Base-by-base conservation (phyloP, 345 rosid genomes). In the Hypericum androsaemum region DNA sequence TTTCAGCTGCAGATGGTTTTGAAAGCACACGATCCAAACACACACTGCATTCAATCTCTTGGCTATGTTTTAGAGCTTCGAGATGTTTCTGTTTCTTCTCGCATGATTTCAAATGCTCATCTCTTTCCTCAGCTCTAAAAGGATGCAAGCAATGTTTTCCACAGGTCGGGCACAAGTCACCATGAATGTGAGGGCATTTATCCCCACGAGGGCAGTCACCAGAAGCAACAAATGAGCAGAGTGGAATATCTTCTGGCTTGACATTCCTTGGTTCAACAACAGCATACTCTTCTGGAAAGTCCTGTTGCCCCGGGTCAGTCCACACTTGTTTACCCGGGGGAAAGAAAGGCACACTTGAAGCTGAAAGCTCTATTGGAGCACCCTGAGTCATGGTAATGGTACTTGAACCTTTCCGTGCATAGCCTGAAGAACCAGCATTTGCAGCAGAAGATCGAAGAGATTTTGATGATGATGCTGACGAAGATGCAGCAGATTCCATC, bases 111-210 rank as follows among this genome's bases (percentile, higher is more conserved):
- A 74, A 50, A 61, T 85, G 99, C 47, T 88, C 94, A 54, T 83
- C 94, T 55, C 85, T 76, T 62, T 85, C 94, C 41, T 83, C 78
- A 1, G 82, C 75, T 63, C 84, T 83, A 53, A 73, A 92, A 59
- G 94, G 97, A 74, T 94, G 95, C 69, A 88, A 74, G 64, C 97
- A 94, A 54, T 81, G 73, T 58, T 81, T 85, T 12, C 85, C 90
- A 67, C 99, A 92, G 28, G 79, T 73, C 12, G 82, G 75, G 59
- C 99, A 94, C 50, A 77, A 48, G 52, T 92, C 95, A 37, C 99
- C 99, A 52, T 92, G 98, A 58, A 87, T 57, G 56, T 79, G 87
- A 40, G 90, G 90, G 61, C 98, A 92, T 13, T 71, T 80, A 60
- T 67, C 80, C 15, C 98, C 94, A 47, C 78, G 77, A 6, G 86